Percentiles rank a stretch among this genome's conserved stretches.
These are phyloP conservation scores for Trichoderma oligosporum DNA, from an alignment of 2,329 filamentous ascomycete genomes.

Conservation along the genomic window DNA sequence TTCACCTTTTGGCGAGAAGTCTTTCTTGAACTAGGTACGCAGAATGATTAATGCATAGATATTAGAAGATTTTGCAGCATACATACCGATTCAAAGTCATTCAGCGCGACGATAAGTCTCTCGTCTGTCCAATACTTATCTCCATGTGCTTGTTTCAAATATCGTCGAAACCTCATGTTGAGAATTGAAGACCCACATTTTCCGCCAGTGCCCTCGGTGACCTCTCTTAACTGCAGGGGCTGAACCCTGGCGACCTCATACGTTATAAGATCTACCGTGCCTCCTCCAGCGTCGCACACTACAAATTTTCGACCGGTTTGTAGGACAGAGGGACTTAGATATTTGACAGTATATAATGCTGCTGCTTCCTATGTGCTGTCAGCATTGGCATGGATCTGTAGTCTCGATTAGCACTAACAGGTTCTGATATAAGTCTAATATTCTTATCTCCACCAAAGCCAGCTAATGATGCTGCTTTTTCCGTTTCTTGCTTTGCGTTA, in stretches of 20 bases:
- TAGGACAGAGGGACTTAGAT: conserved; percentile 40
- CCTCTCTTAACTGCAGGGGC: conserved; percentile 46
- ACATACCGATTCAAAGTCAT: conserved; percentile 41
- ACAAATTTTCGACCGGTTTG: conserved; percentile 47
- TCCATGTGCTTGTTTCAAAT: conserved; percentile 42
- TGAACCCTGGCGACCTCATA: conserved; percentile 45
- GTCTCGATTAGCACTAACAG: conserved; percentile 30
- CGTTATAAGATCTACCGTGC: conserved; percentile 52
- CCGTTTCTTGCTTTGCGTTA: conserved; percentile 49
- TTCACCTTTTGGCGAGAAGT: conserved; percentile 36
- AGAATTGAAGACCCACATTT: conserved; percentile 49
- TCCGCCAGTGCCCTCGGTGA: conserved; percentile 46
- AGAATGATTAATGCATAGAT: background rate
- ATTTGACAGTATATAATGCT: conserved; percentile 46
- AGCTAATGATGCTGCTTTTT: conserved; percentile 37
- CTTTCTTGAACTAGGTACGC: conserved; percentile 38
- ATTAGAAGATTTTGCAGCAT: conserved; percentile 38
- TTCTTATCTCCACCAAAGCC: conserved; percentile 40
- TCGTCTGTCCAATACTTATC: conserved; percentile 43
- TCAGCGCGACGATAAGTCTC: conserved; percentile 39
- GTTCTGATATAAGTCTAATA: conserved; percentile 49
- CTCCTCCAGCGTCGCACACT: conserved; percentile 53
- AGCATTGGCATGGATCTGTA: background rate
- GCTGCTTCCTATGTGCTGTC: conserved; percentile 42
- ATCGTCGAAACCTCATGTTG: conserved; percentile 45